Conservation (phyloP, 23 red algal genomes). For the Gracilaria gracilis region DNA sequence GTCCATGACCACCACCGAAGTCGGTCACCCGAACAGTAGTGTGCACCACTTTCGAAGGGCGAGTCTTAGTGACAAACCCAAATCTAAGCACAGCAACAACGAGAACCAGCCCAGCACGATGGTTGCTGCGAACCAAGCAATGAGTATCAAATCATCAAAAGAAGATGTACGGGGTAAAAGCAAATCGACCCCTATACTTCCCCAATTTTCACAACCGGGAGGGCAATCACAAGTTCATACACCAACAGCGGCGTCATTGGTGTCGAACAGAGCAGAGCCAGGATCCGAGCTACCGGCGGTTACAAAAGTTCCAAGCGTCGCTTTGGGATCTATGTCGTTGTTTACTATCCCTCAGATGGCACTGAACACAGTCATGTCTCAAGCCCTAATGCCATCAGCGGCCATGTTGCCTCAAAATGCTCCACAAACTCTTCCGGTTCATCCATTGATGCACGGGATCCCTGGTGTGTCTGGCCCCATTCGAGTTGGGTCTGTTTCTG, state of each 20-base stretch:
- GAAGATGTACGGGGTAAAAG: background rate
- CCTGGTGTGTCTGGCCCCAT: background rate
- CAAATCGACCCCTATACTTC: background rate
- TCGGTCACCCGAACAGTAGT: conserved; percentile 68
- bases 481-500: background rate
- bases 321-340: background rate
- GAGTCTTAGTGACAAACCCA: background rate
- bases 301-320: background rate
- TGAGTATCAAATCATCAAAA: background rate
- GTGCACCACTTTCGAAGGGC: conserved; percentile 65
- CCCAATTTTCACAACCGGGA: background rate
- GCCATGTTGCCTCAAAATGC: conserved; percentile 1
- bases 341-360: background rate
- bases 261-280: background rate
- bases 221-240: background rate
- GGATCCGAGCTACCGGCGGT: conserved; percentile 6
- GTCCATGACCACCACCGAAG: conserved; percentile 70
- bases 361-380: conserved; percentile 1
- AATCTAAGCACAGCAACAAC: background rate
- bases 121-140: conserved; percentile 22
- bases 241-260: background rate
- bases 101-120: conserved; percentile 16
- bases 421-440: background rate
- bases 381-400: background rate
- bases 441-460: conserved; percentile 10